Evolutionary conservation across 495 filamentous ascomycete genomes (phyloP).

Genomic region (Ramalina peruviana): DNA sequence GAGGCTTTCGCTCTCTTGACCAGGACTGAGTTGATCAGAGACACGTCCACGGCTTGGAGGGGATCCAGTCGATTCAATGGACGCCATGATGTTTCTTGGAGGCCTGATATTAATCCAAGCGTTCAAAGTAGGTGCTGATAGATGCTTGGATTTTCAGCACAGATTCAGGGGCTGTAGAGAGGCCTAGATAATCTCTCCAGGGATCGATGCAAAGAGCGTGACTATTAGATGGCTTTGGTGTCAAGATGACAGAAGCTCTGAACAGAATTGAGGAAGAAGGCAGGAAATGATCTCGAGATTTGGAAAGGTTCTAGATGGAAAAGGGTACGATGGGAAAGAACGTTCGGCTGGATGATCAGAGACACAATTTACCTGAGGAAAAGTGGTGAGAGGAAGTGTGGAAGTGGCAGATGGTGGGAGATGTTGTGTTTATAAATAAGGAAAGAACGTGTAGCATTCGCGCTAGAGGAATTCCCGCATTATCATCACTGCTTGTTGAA

Average conservation of each 20-base stretch:
- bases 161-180: conserved; percentile 3
- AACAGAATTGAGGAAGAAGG: conserved; percentile 2
- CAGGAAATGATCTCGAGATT: conserved; percentile 6
- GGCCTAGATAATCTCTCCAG: not conserved
- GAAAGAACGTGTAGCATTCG: conserved; percentile 9
- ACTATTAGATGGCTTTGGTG: conserved; percentile 11
- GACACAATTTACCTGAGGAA: not conserved
- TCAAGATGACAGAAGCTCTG: conserved; percentile 8
- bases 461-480: not conserved
- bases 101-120: not conserved
- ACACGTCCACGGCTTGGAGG: conserved; percentile 29
- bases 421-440: not conserved
- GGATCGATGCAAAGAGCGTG: conserved; percentile 11
- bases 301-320: conserved; percentile 7
- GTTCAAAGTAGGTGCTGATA: conserved; percentile 3
- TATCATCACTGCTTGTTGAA: not conserved
- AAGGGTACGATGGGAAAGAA: conserved; percentile 5
- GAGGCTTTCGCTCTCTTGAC: no score
- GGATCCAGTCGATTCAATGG: conserved; percentile 31
- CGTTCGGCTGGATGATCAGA: conserved; percentile 4
- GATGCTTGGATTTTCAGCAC: not conserved
- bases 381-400: not conserved
- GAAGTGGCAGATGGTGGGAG: not conserved
- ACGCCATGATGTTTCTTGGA: conserved; percentile 27
- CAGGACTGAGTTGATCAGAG: conserved; percentile 13